Percentiles rank a stretch among this genome's conserved stretches.
phyloP scores from a whole-genome alignment of 2,329 filamentous ascomycete genomes.

The Aspergillus uvarum region DNA sequence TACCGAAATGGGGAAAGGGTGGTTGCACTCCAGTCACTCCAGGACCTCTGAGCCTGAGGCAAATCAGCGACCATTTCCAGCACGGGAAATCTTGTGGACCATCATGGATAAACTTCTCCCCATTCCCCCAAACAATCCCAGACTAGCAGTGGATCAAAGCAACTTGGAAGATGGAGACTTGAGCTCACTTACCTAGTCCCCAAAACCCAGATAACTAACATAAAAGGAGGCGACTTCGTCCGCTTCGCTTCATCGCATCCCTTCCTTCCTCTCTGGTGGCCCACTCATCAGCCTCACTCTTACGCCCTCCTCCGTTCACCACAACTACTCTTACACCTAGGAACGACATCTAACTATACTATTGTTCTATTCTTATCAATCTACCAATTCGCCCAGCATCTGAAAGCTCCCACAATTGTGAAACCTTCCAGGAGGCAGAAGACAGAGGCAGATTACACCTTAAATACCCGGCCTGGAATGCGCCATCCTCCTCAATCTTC shows the following conservation, averaged over 20 bases:
- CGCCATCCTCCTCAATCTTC: not conserved
- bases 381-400: not conserved
- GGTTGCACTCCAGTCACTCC: not conserved
- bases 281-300: slow-evolving; percentile 7
- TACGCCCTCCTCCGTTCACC: not conserved
- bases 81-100: not conserved
- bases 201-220: not conserved
- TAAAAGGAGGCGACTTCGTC: slow-evolving; percentile 1
- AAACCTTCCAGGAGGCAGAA: not conserved
- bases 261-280: not conserved
- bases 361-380: not conserved
- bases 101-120: not conserved
- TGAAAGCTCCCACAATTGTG: not conserved
- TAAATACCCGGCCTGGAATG: not conserved
- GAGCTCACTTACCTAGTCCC: not conserved
- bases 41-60: not conserved
- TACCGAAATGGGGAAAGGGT: not conserved
- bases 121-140: not conserved
- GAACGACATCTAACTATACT: not conserved
- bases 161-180: no score
- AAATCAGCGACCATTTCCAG: not conserved
- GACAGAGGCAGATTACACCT: not conserved
- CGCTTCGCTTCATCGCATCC: not conserved
- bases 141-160: not conserved
- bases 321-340: no score